Evolutionary conservation across 169 alveolate genomes (phyloP), one percentile per base, ranked within the genome.

Genomic region (Plasmodium relictum): DNA sequence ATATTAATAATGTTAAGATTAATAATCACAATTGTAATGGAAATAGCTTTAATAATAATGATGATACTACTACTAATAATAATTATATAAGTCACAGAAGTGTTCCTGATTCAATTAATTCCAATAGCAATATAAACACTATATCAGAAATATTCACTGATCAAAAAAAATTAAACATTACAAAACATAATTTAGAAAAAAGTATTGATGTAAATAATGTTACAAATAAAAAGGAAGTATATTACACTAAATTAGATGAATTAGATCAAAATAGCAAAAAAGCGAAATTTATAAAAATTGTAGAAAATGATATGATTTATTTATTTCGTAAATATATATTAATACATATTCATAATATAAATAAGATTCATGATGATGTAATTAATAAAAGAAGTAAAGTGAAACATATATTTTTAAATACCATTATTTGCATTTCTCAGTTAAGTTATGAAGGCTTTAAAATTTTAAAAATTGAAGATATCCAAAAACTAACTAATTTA

Each of bases 401-500:
- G 18, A 86, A 86, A 22, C 87, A 86, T 59, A 59, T 86, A 5
- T 70, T 86, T 18, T 39, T 72, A 3, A 86, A 86, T 59, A 71
- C 92, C 37, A 86, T 86, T 37, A 86, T 86, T 14, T 86, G 92
- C 31, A 86, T 86, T 18, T 86, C 92, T 54, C 92, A 86, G 14
- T 37, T 86, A 59, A 86, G 78, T 8, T 86, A 86, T 59, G 69
- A 59, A 86, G 92, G 92, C 10, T 86, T 86, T 56, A 86, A 86
- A 58, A 52, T 86, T 14, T 66, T 86, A 71, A 69, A 44, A 59
- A 52, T 70, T 41, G 70, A 69, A 24, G 92, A 86, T 44, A 86
- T 86, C 10, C 65, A 69, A 59, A 59, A 73, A 61, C 18, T 86
- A 73, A 58, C 87, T 24, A 45, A 70, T 20, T 39, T 86, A 26